Evolutionary conservation across 1,139 yeast species (phyloP), one percentile per base, ranked within the genome.

Genomic region (Taphrina wiesneri): DNA sequence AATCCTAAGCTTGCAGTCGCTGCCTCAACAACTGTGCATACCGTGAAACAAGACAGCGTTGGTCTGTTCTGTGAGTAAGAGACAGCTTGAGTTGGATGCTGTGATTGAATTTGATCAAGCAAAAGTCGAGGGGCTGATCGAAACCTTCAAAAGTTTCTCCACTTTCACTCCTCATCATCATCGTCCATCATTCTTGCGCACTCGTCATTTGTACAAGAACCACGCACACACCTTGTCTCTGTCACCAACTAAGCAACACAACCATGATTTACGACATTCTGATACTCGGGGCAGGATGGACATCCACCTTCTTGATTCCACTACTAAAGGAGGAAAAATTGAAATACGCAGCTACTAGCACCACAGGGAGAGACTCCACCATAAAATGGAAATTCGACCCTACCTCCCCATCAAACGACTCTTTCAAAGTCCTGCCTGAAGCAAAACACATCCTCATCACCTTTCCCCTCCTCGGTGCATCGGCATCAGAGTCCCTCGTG

Each of bases 231-330:
- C 36, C 15, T 32, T n/a, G n/a, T n/a, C n/a, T n/a, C n/a, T n/a
- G n/a, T n/a, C n/a, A n/a, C n/a, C n/a, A n/a, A n/a, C n/a, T n/a
- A n/a, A n/a, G 13, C 11, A 32, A 32, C 39, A 32, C 11, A 21
- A 28, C 19, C 54, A 56, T 56, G 62, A 32, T 47, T 45, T 45
- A 43, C 28, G 64, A 60, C 43, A 17, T 60, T 13, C 25, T 60
- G 28, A 51, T 60, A 3, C 25, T 60, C 41, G 64, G 64, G 19
- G 64, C 64, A 7, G 64, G 64, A 4, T 60, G 64, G 64, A 60
- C 64, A n/a, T 60, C 64, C 3, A 60, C 64, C 57, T 60, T 60
- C 28, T 41, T 60, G 43, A 51, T 49, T 26, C 64, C 64, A 6
- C 43, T 51, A 4, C 28, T 52, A 9, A 25, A 41, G n/a, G 57